Evolutionary conservation across 345 rosid species (phyloP).

Genomic region (Sisymbrium irio): DNA sequence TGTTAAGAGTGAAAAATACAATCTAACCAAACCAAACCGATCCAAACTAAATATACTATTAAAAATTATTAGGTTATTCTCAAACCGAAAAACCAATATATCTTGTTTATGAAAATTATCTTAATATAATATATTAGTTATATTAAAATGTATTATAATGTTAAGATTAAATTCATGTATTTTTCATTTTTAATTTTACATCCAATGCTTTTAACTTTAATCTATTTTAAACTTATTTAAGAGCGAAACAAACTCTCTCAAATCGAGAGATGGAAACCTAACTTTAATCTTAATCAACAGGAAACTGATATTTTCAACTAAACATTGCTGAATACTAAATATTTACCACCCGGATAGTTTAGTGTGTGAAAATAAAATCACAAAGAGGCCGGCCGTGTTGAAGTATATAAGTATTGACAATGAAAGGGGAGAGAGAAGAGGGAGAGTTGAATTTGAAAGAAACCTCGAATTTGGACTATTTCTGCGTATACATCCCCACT

Average conservation of each 20-base stretch:
- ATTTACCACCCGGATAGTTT: background rate
- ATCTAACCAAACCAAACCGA: too few relatives aligned
- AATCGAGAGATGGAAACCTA: background rate
- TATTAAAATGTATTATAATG: too few relatives aligned
- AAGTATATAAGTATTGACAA: conserved; percentile 19
- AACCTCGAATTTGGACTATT: conserved; percentile 32
- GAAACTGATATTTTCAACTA: background rate
- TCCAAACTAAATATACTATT: too few relatives aligned
- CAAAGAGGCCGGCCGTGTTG: background rate
- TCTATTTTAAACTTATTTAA: background rate
- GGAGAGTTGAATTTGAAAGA: conserved; percentile 26
- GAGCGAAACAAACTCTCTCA: background rate
- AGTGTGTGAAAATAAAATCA: background rate
- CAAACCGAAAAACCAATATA: too few relatives aligned
- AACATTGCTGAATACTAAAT: background rate
- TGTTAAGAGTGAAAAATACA: too few relatives aligned
- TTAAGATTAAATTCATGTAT: too few relatives aligned
- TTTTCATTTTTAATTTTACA: too few relatives aligned
- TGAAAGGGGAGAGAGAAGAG: background rate
- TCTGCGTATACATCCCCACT: conserved; percentile 15
- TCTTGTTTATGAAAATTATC: too few relatives aligned
- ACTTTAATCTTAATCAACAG: background rate
- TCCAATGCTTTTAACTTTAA: too few relatives aligned
- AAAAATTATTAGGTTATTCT: too few relatives aligned
- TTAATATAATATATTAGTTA: too few relatives aligned